phyloP scores from a whole-genome alignment of 1,139 yeast species.

The Magnusiomyces paraingens region DNA sequence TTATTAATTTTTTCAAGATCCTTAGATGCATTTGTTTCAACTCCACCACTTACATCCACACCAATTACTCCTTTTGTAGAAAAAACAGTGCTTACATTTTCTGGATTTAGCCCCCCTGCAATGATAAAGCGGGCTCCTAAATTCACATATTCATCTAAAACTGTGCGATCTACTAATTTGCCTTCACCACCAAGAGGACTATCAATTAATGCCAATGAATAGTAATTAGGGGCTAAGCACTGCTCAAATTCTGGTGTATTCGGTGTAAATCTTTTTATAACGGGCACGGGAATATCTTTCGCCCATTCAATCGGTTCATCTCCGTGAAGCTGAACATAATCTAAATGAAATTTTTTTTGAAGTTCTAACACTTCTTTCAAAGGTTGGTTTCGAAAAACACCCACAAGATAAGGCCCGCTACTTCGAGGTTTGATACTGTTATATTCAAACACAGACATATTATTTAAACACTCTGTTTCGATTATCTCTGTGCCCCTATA shows the following conservation, averaged over 20 bases:
- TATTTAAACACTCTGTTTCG: no score
- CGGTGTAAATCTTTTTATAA: slow-evolving; percentile 71
- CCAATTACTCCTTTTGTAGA: slow-evolving; percentile 56
- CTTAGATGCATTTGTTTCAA: slow-evolving; percentile 70
- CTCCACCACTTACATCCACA: slow-evolving; percentile 94
- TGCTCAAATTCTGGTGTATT: slow-evolving; percentile 40
- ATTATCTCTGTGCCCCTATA: no score
- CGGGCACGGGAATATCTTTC: slow-evolving; percentile 46
- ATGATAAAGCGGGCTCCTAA: slow-evolving; percentile 50
- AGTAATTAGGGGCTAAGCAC: slow-evolving; percentile 36
- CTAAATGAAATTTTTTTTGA: slow-evolving; percentile 49
- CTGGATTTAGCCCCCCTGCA: slow-evolving; percentile 86
- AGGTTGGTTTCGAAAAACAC: slow-evolving; percentile 83
- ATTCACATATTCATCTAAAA: slow-evolving; percentile 38
- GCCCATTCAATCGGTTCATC: slow-evolving; percentile 62
- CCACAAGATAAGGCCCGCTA: slow-evolving; percentile 64
- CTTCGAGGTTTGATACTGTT: not conserved
- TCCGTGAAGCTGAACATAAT: slow-evolving; percentile 87
- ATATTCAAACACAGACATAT: not conserved
- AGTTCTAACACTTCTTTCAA: slow-evolving; percentile 50
- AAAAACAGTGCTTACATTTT: slow-evolving; percentile 54
- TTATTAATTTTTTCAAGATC: slow-evolving; percentile 52
- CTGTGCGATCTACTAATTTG: slow-evolving; percentile 61
- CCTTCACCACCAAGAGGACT: slow-evolving; percentile 95
- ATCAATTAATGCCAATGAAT: slow-evolving; percentile 63